Base-by-base conservation (phyloP, 352 stramenopile species). In the Phytophthora capsici region DNA sequence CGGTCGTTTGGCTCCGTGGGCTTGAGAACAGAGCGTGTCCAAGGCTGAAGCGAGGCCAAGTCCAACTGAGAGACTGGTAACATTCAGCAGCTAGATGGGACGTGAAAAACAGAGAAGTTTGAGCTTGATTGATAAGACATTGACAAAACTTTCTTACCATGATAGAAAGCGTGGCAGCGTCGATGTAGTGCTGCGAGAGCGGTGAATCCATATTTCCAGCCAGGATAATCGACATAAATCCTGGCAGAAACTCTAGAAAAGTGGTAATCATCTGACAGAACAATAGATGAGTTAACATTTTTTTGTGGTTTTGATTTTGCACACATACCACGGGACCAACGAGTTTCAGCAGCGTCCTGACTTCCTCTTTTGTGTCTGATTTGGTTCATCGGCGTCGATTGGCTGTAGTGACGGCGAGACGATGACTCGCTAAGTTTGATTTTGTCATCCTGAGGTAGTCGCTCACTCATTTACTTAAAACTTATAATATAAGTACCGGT, bases 21-120 rank as follows among this genome's bases (percentile, higher is more conserved):
- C 82, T 51, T 91, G 76, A 13, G 73, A 77, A 32, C 82, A 93
- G 12, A 94, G 72, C 50, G 86, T 94, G 53, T 94, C 84, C 28
- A 94, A 73, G 12, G 82, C 86, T n/a, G 80, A 88, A 20, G 81
- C 67, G 6, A 92, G 62, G 5, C 78, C 80, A 28, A 91, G 71
- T 20, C 75, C 82, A 6, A 86, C 66, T 3, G 78, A 73, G 38
- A 91, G 64, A 8, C 0, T 28, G 6, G 34, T 41, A 16, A 41
- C 16, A 13, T 41, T 41, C 6, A 41, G 12, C 19, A 41, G 34
- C 34, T 41, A 6, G 25, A 28, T 28, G 6, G 25, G 6, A 6
- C 6, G 26, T 32, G 7, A 10, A 32, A 32, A 5, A 32, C 26
- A 32, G 26, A 32, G 26, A 32, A 32, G 7, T 32, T 32, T 32